Percentiles rank a stretch among this genome's conserved stretches.
Evolutionary conservation across 352 stramenopile genomes (phyloP).

Genomic region (Blastocystis sp.): DNA sequence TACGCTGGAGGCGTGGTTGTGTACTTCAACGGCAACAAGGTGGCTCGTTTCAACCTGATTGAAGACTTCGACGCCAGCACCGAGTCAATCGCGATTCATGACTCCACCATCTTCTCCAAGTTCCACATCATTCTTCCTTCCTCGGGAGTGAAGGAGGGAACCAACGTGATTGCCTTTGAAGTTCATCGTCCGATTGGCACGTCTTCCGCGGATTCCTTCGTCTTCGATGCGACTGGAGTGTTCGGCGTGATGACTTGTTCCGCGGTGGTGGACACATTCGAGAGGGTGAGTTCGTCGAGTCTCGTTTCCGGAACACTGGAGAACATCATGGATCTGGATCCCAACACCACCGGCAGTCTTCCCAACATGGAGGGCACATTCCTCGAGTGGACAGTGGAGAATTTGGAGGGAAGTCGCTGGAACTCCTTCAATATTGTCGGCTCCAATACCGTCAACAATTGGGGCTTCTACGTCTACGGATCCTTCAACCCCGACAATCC

Average conservation of each 20-base stretch:
- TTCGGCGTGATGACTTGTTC: not conserved
- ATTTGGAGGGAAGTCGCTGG: slow-evolving; percentile 8
- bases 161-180: slow-evolving; percentile 28
- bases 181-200: not conserved
- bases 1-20: not conserved
- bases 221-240: slow-evolving; percentile 29
- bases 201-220: not conserved
- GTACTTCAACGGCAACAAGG: slow-evolving; percentile 13
- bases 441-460: not conserved
- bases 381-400: slow-evolving; percentile 34
- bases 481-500: not conserved
- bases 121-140: not conserved
- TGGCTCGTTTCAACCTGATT: not conserved
- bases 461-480: not conserved
- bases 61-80: not conserved
- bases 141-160: not conserved
- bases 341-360: not conserved
- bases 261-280: not conserved
- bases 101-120: not conserved
- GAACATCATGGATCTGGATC: not conserved
- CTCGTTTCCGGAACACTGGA: not conserved
- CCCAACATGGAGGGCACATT: not conserved
- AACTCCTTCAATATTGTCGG: not conserved
- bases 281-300: not conserved
- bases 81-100: not conserved